Base-by-base conservation (phyloP, 768 basidiomycete species). In the Nidula microcarpa region DNA sequence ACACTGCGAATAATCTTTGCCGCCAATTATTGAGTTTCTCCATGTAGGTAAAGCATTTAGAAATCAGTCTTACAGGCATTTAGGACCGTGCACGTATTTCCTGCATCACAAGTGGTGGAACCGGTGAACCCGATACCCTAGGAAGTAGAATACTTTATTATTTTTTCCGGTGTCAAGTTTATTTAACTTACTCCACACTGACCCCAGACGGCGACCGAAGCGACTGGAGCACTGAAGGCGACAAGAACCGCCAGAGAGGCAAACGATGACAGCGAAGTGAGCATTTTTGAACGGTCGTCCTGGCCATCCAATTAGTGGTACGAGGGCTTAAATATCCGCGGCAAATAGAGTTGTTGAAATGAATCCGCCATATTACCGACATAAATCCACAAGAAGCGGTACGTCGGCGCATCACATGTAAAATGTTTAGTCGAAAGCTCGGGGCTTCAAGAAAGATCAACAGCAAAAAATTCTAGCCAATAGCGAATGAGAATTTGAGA, bases 1-100 rank as follows among this genome's bases (percentile, higher is more conserved):
- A 59, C 79, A 82, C 59, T 80, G 80, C 4, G 68, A 79, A 59
- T 78, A 80, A 57, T 67, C 79, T 81, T 23, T 23, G 23, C 23
- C 23, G 23, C 23, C 23, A 23, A 23, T 23, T 23, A 23, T 23
- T 23, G 23, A 23, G 23, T 4, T 23, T 23, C 23, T 23, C 23
- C 23, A 4, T 23, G 23, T 23, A 23, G 23, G 23, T 18, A 18
- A 37, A 16, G 6, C 23, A 14, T 43, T 18, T 33, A 34, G 50
- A 37, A 16, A n/a, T 45, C 33, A 53, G 18, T 45, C 33, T 23
- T 33, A n/a, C 6, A 23, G n/a, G 9, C 18, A 9, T 51, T 4
- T 39, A 44, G 18, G 14, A 35, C 30, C 33, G 70, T 66, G 56
- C 81, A 84, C 18, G 65, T 60, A 5, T 66, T 66, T 17, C 75